Percentiles rank a stretch among this genome's conserved stretches.
phyloP scores from a whole-genome alignment of 2,329 filamentous ascomycete species.

The Lecanoromycetidae sp. region DNA sequence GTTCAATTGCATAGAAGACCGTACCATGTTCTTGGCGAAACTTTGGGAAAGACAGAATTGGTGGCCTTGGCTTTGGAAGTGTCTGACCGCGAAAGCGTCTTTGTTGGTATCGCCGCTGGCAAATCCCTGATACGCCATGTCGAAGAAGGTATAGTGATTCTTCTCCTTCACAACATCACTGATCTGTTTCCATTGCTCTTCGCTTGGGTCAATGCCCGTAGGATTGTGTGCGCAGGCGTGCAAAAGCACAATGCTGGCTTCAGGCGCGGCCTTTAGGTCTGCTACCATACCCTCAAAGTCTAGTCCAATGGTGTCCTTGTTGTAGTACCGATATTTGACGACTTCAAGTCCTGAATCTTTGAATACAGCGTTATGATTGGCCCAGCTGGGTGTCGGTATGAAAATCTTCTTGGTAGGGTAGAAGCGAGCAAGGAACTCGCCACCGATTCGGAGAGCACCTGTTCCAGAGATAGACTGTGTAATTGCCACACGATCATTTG shows the following conservation, averaged over 20 bases:
- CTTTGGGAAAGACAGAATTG: constrained; percentile 79
- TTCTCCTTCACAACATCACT: constrained; percentile 73
- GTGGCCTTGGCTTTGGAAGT: constrained; percentile 90
- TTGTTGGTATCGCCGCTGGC: constrained; percentile 82
- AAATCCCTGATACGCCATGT: constrained; percentile 99
- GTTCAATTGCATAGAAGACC: constrained; percentile 16
- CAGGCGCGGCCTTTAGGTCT: constrained; percentile 79
- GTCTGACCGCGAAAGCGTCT: constrained; percentile 83
- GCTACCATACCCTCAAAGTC: constrained; percentile 90
- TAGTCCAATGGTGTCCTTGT: constrained; percentile 95
- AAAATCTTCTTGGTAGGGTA: constrained; percentile 93
- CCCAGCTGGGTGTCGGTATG: constrained; percentile 92
- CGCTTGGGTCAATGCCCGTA: constrained; percentile 85
- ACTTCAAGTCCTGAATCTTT: constrained; percentile 82
- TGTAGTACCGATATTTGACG: constrained; percentile 96
- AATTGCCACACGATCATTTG: constrained; percentile 66
- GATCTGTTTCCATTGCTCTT: constrained; percentile 87
- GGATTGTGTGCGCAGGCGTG: constrained; percentile 98
- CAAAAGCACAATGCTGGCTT: constrained; percentile 79
- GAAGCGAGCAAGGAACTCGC: constrained; percentile 82
- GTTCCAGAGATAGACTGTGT: constrained; percentile 98
- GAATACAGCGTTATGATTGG: constrained; percentile 96
- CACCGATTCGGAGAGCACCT: constrained; percentile 87
- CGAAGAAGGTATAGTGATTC: constrained; percentile 91
- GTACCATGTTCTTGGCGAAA: constrained; percentile 98